Evolutionary conservation across 257 asterid genomes (phyloP).

Genomic region (Hygrophila difformis): DNA sequence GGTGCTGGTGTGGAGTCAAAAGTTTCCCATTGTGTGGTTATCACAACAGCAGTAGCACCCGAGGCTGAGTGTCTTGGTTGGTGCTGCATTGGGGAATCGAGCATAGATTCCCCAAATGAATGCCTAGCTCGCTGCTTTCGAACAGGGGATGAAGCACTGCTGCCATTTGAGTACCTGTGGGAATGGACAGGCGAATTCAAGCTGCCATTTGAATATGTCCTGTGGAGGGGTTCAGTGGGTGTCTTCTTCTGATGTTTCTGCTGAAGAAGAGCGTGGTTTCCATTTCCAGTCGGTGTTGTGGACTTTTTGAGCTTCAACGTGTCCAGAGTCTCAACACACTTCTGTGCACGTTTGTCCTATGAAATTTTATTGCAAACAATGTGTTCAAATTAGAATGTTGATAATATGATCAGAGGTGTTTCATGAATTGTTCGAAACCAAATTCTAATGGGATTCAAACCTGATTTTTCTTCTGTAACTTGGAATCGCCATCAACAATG

Average conservation of each 20-base stretch:
- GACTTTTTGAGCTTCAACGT: slow-evolving; percentile 60
- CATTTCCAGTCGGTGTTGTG: slow-evolving; percentile 8
- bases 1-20: slow-evolving; percentile 51
- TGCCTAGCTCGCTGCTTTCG: slow-evolving; percentile 24
- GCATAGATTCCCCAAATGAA: slow-evolving; percentile 27
- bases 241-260: background rate
- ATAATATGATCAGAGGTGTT: no score
- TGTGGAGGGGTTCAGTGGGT: background rate
- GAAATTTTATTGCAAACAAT: background rate
- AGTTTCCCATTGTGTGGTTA: slow-evolving; percentile 89
- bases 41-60: slow-evolving; percentile 51
- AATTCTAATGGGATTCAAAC: slow-evolving; percentile 21
- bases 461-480: slow-evolving; percentile 75
- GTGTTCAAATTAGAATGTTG: no score
- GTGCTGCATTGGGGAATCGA: slow-evolving; percentile 24
- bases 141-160: slow-evolving; percentile 12
- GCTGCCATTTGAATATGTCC: slow-evolving; percentile 12
- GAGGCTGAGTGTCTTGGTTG: slow-evolving; percentile 38
- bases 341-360: slow-evolving; percentile 63
- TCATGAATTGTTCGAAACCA: background rate
- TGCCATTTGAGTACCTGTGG: slow-evolving; percentile 9
- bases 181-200: slow-evolving; percentile 11
- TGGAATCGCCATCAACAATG: slow-evolving; percentile 55
- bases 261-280: background rate
- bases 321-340: slow-evolving; percentile 70